A percentile compares a stretch with the other conserved stretches of the same genome.
Evolutionary conservation across 2,329 filamentous ascomycete species (phyloP).

Genomic region (Grosmannia clavigera): DNA sequence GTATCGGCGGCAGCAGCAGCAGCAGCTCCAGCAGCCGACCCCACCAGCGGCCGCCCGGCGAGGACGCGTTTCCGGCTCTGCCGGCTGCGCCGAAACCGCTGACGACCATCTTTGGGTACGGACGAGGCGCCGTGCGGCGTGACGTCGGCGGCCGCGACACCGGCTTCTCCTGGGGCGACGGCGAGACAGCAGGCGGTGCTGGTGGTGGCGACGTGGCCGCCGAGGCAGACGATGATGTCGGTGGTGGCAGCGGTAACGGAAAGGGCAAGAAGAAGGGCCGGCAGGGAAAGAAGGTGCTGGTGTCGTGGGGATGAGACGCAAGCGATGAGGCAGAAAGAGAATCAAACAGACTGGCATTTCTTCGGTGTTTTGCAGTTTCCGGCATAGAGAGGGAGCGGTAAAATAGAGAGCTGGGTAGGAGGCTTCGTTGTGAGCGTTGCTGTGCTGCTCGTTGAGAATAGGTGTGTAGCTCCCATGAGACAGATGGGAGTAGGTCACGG

Average conservation of each 20-base stretch:
- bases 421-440: no score
- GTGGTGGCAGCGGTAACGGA: slow-evolving; percentile 8
- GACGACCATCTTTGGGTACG: slow-evolving; percentile 51
- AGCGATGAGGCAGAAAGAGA: background rate
- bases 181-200: slow-evolving; percentile 9
- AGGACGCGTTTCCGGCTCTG: slow-evolving; percentile 70
- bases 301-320: slow-evolving; percentile 41
- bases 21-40: background rate
- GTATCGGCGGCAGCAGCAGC: slow-evolving; percentile 7
- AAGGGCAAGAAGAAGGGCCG: slow-evolving; percentile 45
- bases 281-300: slow-evolving; percentile 49
- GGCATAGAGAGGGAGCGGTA: no score
- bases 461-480: no score
- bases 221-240: slow-evolving; percentile 15
- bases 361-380: background rate
- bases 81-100: slow-evolving; percentile 62
- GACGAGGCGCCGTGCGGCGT: slow-evolving; percentile 39
- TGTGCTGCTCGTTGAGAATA: no score
- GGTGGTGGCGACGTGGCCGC: background rate
- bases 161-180: slow-evolving; percentile 39
- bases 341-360: background rate
- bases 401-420: no score
- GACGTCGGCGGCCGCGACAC: slow-evolving; percentile 37
- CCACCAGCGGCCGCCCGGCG: slow-evolving; percentile 14
- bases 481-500: no score